These are phyloP conservation scores for Suillus placidus DNA, from an alignment of 768 basidiomycete species.

Conservation along the genomic window DNA sequence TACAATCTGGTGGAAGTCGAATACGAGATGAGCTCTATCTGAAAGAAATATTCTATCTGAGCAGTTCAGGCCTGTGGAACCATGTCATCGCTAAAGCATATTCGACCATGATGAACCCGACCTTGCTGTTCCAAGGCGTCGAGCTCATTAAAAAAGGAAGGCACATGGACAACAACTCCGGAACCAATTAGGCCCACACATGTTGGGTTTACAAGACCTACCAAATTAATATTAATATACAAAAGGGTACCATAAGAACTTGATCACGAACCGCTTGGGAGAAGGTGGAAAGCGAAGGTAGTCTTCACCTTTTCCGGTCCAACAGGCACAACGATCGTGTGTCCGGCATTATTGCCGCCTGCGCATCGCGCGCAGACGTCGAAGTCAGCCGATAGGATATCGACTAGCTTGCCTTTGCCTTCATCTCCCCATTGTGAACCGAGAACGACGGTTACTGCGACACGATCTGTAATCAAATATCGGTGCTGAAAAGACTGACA, in stretches of 20 bases:
- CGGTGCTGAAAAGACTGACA: constrained; percentile 12
- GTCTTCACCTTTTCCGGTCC: constrained; percentile 71
- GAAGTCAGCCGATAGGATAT: constrained; percentile 86
- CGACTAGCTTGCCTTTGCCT: constrained; percentile 95
- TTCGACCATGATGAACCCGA: constrained; percentile 32
- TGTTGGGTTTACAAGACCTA: constrained; percentile 83
- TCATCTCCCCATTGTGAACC: constrained; percentile 94
- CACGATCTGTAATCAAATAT: constrained; percentile 15
- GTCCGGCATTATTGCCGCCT: constrained; percentile 98
- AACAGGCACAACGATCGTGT: constrained; percentile 89
- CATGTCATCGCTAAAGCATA: constrained; percentile 9
- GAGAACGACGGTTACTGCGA: constrained; percentile 70
- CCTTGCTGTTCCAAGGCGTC: constrained; percentile 86
- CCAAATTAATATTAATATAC: constrained; percentile 1
- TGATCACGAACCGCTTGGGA: constrained; percentile 78
- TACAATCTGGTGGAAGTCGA: constrained; percentile 99
- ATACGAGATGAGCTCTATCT: constrained; percentile 95
- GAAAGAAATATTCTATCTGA: constrained; percentile 86
- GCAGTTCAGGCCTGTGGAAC: constrained; percentile 75
- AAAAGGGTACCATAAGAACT: constrained; percentile 7
- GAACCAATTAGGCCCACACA: constrained; percentile 89
- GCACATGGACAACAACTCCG: constrained; percentile 95
- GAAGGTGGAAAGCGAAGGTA: constrained; percentile 93
- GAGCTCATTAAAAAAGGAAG: constrained; percentile 92
- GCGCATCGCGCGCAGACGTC: constrained; percentile 97